A percentile compares a stretch with the other conserved stretches of the same genome.
Conservation (phyloP, 345 rosid genomes). For the Brassica juncea region DNA sequence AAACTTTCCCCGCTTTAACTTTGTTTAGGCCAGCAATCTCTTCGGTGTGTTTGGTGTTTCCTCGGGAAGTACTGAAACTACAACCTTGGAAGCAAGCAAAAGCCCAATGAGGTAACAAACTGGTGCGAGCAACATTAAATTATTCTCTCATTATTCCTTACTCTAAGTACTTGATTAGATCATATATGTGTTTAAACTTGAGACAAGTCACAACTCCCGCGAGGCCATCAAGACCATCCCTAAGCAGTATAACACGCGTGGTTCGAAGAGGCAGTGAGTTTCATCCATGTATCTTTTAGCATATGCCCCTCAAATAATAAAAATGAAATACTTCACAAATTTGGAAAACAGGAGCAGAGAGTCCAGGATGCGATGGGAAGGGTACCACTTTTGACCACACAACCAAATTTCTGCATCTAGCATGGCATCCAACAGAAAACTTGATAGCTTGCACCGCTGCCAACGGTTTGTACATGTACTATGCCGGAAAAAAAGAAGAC, state of each 20-base stretch:
- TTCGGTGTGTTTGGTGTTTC: conserved; percentile 90
- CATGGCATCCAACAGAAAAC: conserved; percentile 93
- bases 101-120: conserved; percentile 84
- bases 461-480: conserved; percentile 98
- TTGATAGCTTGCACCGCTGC: conserved; percentile 98
- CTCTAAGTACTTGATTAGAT: neutral
- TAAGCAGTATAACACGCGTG: conserved; percentile 83
- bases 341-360: conserved; percentile 37
- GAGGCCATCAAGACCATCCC: conserved; percentile 82
- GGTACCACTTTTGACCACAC: conserved; percentile 80
- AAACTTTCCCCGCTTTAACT: neutral
- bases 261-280: conserved; percentile 79
- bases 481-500: conserved; percentile 42
- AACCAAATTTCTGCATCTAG: conserved; percentile 83
- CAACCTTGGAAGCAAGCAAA: conserved; percentile 97
- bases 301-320: too few relatives aligned
- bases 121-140: neutral
- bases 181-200: conserved; percentile 21
- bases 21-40: conserved; percentile 61
- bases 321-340: conserved; percentile 5
- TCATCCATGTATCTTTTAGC: neutral
- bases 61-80: conserved; percentile 69
- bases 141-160: neutral
- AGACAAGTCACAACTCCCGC: conserved; percentile 76
- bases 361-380: conserved; percentile 55